phyloP scores from a whole-genome alignment of 78 protist species.

The Dictyostelium citrinum region DNA sequence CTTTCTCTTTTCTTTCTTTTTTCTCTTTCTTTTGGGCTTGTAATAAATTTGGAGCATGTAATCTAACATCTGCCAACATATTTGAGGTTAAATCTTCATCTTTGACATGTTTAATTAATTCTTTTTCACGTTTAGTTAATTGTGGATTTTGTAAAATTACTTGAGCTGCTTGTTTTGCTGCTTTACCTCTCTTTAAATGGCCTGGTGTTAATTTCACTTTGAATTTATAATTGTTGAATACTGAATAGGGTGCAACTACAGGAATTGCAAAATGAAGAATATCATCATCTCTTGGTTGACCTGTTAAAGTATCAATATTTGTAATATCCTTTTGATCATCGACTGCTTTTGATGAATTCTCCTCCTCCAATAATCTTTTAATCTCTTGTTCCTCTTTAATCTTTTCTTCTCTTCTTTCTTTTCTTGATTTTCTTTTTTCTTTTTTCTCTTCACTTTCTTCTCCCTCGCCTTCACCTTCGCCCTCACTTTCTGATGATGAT shows the following conservation, averaged over 20 bases:
- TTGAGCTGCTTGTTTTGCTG: constrained; percentile 47
- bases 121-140: constrained; percentile 32
- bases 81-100: constrained; percentile 72
- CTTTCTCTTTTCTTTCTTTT: constrained; percentile 21
- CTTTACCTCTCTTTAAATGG: constrained; percentile 89
- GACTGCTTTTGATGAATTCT: background rate
- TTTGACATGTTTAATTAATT: constrained; percentile 49
- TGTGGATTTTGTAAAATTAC: background rate
- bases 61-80: constrained; percentile 56
- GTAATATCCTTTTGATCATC: constrained; percentile 55
- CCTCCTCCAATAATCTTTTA: constrained; percentile 52
- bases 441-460: constrained; percentile 30
- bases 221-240: constrained; percentile 81
- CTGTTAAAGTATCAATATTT: constrained; percentile 81
- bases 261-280: constrained; percentile 89
- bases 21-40: constrained; percentile 53
- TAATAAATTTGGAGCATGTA: constrained; percentile 58
- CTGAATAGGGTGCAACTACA: constrained; percentile 88
- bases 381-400: constrained; percentile 63
- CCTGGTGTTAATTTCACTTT: constrained; percentile 93
- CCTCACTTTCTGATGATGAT: background rate
- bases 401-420: constrained; percentile 72
- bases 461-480: background rate
- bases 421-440: constrained; percentile 37
- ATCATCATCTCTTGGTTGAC: constrained; percentile 81